Evolutionary conservation across 352 stramenopile genomes (phyloP), one percentile per base, ranked within the genome.

Genomic region (Phytopythium mirpurense): DNA sequence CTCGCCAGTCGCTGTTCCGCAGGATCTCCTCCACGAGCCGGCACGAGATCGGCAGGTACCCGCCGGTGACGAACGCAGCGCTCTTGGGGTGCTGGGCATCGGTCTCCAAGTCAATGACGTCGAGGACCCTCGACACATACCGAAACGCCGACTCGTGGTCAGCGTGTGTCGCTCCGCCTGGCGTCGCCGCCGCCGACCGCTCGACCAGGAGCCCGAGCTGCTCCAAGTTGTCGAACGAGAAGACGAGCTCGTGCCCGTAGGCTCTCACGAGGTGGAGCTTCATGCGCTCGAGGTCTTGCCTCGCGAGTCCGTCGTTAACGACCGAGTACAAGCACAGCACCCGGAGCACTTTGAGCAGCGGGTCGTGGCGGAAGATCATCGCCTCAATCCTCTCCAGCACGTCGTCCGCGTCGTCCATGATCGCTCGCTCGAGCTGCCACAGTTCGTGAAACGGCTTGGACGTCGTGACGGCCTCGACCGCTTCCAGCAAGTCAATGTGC

Each of bases 181-280:
- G 34, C 10, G n/a, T n/a, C 37, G 29, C 15, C 10, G 34, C 21
- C 18, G 26, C 44, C 5, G 45, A 16, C 9, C 62, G 49, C 50
- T 81, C 70, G 24, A 61, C 64, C 5, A 92, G 59, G 23, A 93
- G 57, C 0, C 74, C 63, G 4, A 89, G 40, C 5, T 67, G 65
- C 40, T 75, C 67, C 16, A 93, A 51, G 27, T 81, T 90, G 16
- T 70, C 69, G 43, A 91, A 83, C 7, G 77, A 87, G 38, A 88
- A 87, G 5, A 88, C 50, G 27, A 90, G 43, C 35, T 90, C 81
- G 45, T 89, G 74, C 3, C 83, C 83, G 54, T 93, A 92, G 15
- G 74, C 75, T 47, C 79, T 56, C 14, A 90, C 70, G 7, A 93
- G 27, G n/a, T 77, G 62, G 53, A 82, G 54, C 47, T 85, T 84